Conservation (phyloP, 1,284 basidiomycete genomes). For the Ceratobasidium sp. region DNA sequence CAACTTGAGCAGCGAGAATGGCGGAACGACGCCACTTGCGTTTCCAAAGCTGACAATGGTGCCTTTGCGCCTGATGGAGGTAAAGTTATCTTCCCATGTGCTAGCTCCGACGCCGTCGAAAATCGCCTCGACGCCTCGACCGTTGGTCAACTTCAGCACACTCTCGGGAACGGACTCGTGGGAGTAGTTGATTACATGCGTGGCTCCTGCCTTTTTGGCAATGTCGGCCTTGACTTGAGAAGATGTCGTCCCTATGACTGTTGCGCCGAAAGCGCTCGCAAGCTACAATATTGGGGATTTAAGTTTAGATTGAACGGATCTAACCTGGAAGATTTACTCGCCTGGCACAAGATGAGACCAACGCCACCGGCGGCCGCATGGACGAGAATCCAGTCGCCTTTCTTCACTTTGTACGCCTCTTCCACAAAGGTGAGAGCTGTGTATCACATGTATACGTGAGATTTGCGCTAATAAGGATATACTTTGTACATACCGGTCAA, state of each 20-base stretch:
- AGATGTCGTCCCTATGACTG: slow-evolving; percentile 95
- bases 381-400: slow-evolving; percentile 77
- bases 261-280: slow-evolving; percentile 71
- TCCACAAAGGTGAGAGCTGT: slow-evolving; percentile 76
- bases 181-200: slow-evolving; percentile 87
- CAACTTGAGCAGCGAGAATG: slow-evolving; percentile 79
- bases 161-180: slow-evolving; percentile 71
- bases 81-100: slow-evolving; percentile 86
- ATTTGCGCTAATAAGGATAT: no score
- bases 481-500: slow-evolving; percentile 62
- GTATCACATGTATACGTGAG: neutral
- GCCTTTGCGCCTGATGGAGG: slow-evolving; percentile 81
- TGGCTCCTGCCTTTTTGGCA: slow-evolving; percentile 84
- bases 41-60: slow-evolving; percentile 92
- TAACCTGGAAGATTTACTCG: slow-evolving; percentile 46
- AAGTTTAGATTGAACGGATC: slow-evolving; percentile 22
- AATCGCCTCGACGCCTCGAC: slow-evolving; percentile 85
- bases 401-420: slow-evolving; percentile 85
- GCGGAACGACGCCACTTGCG: slow-evolving; percentile 82
- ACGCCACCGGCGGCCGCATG: slow-evolving; percentile 89
- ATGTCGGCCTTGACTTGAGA: slow-evolving; percentile 84
- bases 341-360: slow-evolving; percentile 62
- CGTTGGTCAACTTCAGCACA: slow-evolving; percentile 82
- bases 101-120: slow-evolving; percentile 88
- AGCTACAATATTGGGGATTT: slow-evolving; percentile 65